Evolutionary conservation across 2,329 filamentous ascomycete genomes (phyloP).

Genomic region (Exserohilum turcica): DNA sequence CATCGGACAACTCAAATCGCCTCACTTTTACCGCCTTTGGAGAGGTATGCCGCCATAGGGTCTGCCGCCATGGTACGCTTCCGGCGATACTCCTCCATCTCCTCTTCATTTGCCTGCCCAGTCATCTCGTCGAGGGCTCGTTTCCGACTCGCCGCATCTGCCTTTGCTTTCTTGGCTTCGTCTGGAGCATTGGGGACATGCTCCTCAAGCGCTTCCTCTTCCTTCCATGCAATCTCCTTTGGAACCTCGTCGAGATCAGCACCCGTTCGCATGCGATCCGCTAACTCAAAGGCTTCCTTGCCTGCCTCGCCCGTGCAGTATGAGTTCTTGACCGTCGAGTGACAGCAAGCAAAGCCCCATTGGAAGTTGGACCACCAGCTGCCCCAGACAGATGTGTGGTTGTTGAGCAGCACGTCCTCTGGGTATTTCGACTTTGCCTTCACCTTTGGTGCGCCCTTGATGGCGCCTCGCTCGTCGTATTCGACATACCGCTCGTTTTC

Average conservation of each 20-base stretch:
- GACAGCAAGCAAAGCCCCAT: constrained; percentile 97
- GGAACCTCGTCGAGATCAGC: constrained; percentile 52
- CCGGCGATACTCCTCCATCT: constrained; percentile 82
- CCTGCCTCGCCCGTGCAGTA: constrained; percentile 96
- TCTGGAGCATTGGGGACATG: constrained; percentile 54
- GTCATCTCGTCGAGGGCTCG: constrained; percentile 79
- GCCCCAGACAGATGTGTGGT: constrained; percentile 91
- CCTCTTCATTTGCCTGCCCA: constrained; percentile 76
- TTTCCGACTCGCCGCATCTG: constrained; percentile 62
- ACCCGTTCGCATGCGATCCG: constrained; percentile 64
- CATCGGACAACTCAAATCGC: constrained; percentile 49
- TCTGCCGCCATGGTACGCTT: constrained; percentile 76
- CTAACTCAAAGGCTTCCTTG: constrained; percentile 77
- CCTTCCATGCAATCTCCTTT: constrained; percentile 50
- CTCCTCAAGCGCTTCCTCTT: constrained; percentile 49
- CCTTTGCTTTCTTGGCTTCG: constrained; percentile 48
- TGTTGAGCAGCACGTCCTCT: constrained; percentile 86
- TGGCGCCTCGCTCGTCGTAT: constrained; percentile 86
- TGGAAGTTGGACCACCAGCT: constrained; percentile 96
- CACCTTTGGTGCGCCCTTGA: constrained; percentile 83
- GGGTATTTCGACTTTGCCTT: constrained; percentile 86
- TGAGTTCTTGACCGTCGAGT: constrained; percentile 91
- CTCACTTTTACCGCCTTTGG: constrained; percentile 70
- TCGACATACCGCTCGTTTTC: constrained; percentile 90
- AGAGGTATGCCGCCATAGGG: constrained; percentile 80